These are phyloP conservation scores for Xylona heveae DNA, from an alignment of 495 filamentous ascomycete genomes.

Conservation along the genomic window DNA sequence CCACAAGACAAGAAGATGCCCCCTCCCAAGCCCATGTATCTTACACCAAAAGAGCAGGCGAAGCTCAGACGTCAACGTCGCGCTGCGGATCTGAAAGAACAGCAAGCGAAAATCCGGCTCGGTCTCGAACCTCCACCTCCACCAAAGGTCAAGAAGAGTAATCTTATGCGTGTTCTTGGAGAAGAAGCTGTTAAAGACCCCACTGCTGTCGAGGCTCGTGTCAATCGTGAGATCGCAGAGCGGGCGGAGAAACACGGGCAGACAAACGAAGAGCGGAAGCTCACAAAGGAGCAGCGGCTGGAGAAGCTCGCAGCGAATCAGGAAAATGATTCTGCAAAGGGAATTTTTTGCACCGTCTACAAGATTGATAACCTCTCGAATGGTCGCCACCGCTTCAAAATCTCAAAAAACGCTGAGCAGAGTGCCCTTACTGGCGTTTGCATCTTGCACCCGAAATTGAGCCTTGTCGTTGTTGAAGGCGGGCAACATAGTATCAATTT, in stretches of 20 bases:
- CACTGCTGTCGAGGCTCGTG: slow-evolving; percentile 86
- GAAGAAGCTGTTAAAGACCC: slow-evolving; percentile 95
- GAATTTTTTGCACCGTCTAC: slow-evolving; percentile 67
- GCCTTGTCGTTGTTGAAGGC: slow-evolving; percentile 78
- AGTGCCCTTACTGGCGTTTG: slow-evolving; percentile 67
- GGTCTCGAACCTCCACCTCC: slow-evolving; percentile 76
- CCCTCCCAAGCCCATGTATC: slow-evolving; percentile 70
- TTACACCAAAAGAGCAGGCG: slow-evolving; percentile 75
- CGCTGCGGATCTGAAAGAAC: slow-evolving; percentile 81
- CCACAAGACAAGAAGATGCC: slow-evolving; percentile 71
- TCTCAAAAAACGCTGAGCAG: slow-evolving; percentile 80
- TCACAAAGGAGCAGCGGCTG: slow-evolving; percentile 73
- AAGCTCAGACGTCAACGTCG: slow-evolving; percentile 81
- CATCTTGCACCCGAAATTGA: slow-evolving; percentile 73
- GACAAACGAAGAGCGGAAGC: slow-evolving; percentile 68
- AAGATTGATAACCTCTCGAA: slow-evolving; percentile 73
- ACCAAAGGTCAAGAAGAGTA: slow-evolving; percentile 87
- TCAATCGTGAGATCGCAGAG: slow-evolving; percentile 75
- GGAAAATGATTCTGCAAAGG: slow-evolving; percentile 69
- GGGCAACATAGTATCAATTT: slow-evolving; percentile 56
- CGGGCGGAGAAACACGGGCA: slow-evolving; percentile 54
- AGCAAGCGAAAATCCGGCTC: slow-evolving; percentile 84
- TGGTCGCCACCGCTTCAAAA: slow-evolving; percentile 80
- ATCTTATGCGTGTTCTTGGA: slow-evolving; percentile 93
- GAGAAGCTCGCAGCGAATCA: slow-evolving; percentile 74